Evolutionary conservation across 164 flowering plant genomes (phyloP).

Genomic region (Nelumbo lutea): DNA sequence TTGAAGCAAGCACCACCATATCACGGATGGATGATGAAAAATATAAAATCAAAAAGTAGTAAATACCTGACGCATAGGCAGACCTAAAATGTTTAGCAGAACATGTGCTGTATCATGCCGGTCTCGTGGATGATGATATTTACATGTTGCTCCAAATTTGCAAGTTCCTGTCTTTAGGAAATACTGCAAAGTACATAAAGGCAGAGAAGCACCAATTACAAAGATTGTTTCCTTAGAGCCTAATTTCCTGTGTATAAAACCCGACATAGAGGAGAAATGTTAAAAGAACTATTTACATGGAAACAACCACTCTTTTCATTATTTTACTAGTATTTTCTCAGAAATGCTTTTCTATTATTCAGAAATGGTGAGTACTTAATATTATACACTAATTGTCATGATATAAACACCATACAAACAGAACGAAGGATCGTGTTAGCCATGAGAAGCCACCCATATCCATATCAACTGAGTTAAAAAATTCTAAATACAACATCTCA

Average conservation of each 20-base stretch:
- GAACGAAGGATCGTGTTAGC: no score
- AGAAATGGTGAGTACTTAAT: neutral
- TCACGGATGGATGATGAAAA: neutral
- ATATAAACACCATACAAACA: no score
- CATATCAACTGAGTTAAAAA: no score
- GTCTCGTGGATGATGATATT: conserved; percentile 67
- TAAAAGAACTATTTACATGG: neutral
- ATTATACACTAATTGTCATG: no score
- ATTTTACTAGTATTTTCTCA: neutral
- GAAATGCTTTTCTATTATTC: neutral
- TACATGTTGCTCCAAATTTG: conserved; percentile 64
- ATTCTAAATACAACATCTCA: no score
- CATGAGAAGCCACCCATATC: no score
- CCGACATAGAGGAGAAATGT: neutral
- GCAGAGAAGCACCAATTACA: conserved; percentile 3
- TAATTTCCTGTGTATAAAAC: neutral
- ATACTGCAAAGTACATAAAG: conserved; percentile 41
- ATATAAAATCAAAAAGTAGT: neutral
- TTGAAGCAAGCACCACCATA: neutral
- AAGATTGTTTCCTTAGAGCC: neutral
- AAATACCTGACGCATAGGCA: conserved; percentile 63
- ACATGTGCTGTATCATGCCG: conserved; percentile 57
- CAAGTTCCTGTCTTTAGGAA: conserved; percentile 73
- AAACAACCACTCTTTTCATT: neutral
- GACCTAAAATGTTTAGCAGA: conserved; percentile 44